These are phyloP conservation scores for Phlegmacium glaucopus DNA, from an alignment of 768 basidiomycete genomes.

Conservation along the genomic window DNA sequence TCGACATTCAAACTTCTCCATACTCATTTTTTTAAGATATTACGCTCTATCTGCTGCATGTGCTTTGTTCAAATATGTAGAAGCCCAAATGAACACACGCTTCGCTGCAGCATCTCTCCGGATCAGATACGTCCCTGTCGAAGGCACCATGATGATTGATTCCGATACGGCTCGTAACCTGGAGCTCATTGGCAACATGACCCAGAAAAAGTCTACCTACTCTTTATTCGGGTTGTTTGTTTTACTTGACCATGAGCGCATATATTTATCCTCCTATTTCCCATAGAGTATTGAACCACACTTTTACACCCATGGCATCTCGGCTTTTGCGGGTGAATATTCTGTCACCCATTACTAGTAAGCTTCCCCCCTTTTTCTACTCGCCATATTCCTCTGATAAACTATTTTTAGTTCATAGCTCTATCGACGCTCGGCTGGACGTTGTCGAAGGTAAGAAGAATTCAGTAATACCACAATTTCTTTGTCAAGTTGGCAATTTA, in stretches of 20 bases:
- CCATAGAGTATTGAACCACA: constrained; percentile 68
- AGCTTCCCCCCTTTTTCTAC: constrained; percentile 1
- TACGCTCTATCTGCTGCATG: constrained; percentile 84
- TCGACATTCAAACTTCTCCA: constrained; percentile 2
- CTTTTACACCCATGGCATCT: constrained; percentile 87
- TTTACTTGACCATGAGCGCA: neutral
- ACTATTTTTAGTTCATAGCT: constrained; percentile 41
- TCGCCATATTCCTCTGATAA: constrained; percentile 1
- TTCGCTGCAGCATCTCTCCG: constrained; percentile 70
- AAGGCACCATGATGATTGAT: constrained; percentile 96
- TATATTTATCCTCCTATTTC: neutral
- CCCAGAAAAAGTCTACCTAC: constrained; percentile 61
- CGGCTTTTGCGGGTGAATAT: constrained; percentile 78
- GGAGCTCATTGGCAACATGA: constrained; percentile 80
- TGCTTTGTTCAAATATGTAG: constrained; percentile 85
- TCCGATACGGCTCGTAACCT: constrained; percentile 84
- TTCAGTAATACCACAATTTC: neutral
- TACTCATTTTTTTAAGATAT: constrained; percentile 48
- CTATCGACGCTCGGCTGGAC: constrained; percentile 81
- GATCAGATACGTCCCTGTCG: constrained; percentile 73
- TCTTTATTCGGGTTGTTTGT: constrained; percentile 72
- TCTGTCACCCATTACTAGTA: constrained; percentile 78
- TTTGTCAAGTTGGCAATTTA: constrained; percentile 22
- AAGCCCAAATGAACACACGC: constrained; percentile 62
- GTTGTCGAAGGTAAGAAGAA: constrained; percentile 67